These are phyloP conservation scores for Gentiana dahurica DNA, from an alignment of 257 asterid species.

Conservation along the genomic window DNA sequence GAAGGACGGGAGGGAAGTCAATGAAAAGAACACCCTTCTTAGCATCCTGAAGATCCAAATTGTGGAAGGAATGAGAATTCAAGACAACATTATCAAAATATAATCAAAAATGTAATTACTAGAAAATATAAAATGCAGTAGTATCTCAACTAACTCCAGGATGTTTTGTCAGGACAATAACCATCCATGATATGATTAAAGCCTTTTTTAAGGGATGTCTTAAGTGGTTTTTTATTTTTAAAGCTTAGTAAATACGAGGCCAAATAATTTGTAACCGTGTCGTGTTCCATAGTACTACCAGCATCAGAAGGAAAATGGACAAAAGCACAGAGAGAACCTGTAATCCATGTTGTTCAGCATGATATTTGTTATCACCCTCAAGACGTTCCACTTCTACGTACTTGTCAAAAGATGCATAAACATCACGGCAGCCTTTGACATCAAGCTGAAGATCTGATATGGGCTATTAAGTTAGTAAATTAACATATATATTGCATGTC, in stretches of 20 bases:
- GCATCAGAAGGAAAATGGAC: too few species aligned
- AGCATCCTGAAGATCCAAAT: constrained; percentile 52
- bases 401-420: constrained; percentile 76
- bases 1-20: constrained; percentile 81
- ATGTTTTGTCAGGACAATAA: too few species aligned
- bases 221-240: too few species aligned
- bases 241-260: too few species aligned
- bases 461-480: constrained; percentile 6
- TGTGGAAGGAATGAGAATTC: not conserved
- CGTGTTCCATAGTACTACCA: too few species aligned
- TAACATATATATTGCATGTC: not conserved
- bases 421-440: constrained; percentile 75
- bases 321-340: constrained; percentile 31
- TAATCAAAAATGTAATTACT: too few species aligned
- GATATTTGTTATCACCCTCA: constrained; percentile 78
- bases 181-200: too few species aligned
- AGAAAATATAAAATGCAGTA: too few species aligned
- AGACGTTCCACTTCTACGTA: constrained; percentile 79
- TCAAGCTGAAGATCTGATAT: constrained; percentile 74
- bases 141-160: too few species aligned
- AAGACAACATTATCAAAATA: too few species aligned
- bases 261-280: too few species aligned
- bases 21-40: constrained; percentile 73
- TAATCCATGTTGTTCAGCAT: constrained; percentile 60
- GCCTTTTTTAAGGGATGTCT: too few species aligned